A percentile compares a stretch with the other conserved stretches of the same genome.
Evolutionary conservation across 1,284 basidiomycete genomes (phyloP).

Genomic region (Ceratobasidium theobromae): DNA sequence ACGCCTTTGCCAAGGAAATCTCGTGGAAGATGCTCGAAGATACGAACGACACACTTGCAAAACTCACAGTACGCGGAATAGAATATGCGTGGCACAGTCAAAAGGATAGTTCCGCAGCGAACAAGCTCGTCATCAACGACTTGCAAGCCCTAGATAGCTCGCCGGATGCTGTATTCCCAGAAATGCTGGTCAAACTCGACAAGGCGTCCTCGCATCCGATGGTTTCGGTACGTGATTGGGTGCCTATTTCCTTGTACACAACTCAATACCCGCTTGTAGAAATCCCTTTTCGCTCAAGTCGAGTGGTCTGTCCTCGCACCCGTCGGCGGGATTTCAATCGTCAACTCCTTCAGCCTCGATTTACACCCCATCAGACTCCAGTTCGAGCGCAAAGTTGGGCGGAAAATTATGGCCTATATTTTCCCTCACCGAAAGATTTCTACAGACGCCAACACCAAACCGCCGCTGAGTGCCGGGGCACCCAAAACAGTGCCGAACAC

Average conservation of each 20-base stretch:
- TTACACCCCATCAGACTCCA: slow-evolving; percentile 88
- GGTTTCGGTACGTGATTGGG: slow-evolving; percentile 55
- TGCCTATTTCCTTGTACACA: slow-evolving; percentile 35
- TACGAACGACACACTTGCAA: slow-evolving; percentile 73
- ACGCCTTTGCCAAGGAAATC: slow-evolving; percentile 82
- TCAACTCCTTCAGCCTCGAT: slow-evolving; percentile 79
- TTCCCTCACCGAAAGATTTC: slow-evolving; percentile 50
- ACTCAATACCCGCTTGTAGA: slow-evolving; percentile 45
- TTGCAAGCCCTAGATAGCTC: slow-evolving; percentile 85
- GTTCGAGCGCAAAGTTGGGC: slow-evolving; percentile 80
- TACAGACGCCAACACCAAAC: slow-evolving; percentile 39
- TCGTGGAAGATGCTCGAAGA: slow-evolving; percentile 93
- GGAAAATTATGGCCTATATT: slow-evolving; percentile 86
- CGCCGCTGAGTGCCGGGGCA: slow-evolving; percentile 43
- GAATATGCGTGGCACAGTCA: slow-evolving; percentile 85
- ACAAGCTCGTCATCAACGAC: slow-evolving; percentile 75
- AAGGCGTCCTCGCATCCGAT: slow-evolving; percentile 65
- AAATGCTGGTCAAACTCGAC: slow-evolving; percentile 75
- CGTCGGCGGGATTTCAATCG: slow-evolving; percentile 91
- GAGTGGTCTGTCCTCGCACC: slow-evolving; percentile 83
- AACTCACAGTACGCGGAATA: slow-evolving; percentile 79
- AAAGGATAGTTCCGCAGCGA: slow-evolving; percentile 86
- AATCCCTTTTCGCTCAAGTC: slow-evolving; percentile 65
- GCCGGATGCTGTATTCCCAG: slow-evolving; percentile 80
- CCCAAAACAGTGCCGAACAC: slow-evolving; percentile 50